Percentiles rank a stretch among this genome's conserved stretches.
phyloP scores from a whole-genome alignment of 1,284 basidiomycete species.

The Leccinum cinnamomeum region DNA sequence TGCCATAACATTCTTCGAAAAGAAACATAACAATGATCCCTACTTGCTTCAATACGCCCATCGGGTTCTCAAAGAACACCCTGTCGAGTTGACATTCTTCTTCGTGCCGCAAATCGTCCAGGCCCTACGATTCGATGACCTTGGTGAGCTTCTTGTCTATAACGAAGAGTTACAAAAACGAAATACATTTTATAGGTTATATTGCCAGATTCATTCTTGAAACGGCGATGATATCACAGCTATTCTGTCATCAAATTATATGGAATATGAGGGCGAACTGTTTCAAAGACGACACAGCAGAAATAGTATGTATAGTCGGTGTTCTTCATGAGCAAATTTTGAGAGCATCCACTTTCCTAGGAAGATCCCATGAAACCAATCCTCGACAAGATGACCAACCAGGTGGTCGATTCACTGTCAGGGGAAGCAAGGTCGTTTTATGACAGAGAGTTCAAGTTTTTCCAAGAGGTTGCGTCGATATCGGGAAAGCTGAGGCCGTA shows the following conservation, averaged over 20 bases:
- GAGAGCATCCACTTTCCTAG: constrained; percentile 40
- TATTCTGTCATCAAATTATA: constrained; percentile 99
- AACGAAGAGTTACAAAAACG: neutral
- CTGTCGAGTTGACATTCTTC: constrained; percentile 96
- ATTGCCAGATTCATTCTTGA: constrained; percentile 96
- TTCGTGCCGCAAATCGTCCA: constrained; percentile 99
- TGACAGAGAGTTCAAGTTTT: constrained; percentile 95
- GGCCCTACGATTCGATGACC: constrained; percentile 84
- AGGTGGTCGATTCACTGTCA: constrained; percentile 83
- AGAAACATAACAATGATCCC: constrained; percentile 81
- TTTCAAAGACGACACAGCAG: constrained; percentile 87
- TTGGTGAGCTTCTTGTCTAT: constrained; percentile 55
- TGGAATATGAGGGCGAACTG: constrained; percentile 99
- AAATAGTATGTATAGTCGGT: constrained; percentile 57
- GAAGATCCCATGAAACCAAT: constrained; percentile 94
- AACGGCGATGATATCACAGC: constrained; percentile 95
- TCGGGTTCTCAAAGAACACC: constrained; percentile 92
- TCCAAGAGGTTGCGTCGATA: constrained; percentile 95
- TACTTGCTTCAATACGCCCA: constrained; percentile 95
- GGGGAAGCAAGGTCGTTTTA: constrained; percentile 93
- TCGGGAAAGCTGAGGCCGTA: constrained; percentile 97
- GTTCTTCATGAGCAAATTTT: constrained; percentile 1
- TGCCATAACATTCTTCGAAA: constrained; percentile 86
- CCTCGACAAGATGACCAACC: constrained; percentile 84
- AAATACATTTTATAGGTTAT: constrained; percentile 63